Base-by-base conservation (phyloP, 768 basidiomycete genomes). In the Panellus pusillus region DNA sequence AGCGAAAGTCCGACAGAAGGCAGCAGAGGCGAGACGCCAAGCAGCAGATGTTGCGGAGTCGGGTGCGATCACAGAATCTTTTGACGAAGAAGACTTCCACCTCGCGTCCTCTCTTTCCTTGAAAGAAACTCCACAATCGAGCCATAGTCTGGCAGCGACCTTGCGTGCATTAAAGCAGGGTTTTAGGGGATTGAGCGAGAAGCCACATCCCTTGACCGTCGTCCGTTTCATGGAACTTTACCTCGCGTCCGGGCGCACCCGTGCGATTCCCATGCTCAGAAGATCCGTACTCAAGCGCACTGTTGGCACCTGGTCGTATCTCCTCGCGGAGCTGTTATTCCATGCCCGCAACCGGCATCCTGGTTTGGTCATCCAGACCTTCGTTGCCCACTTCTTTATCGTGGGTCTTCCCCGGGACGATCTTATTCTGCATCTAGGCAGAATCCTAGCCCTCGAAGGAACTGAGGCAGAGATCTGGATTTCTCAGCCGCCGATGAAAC, bases 341-440 rank as follows among this genome's bases (percentile, higher is more conserved):
- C 74, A 79, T 52, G 62, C 65, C 7, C 67, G 66, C 6, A 46
- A 59, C 17, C 47, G 52, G 7, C 56, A 65, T 15, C 61, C 67
- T 38, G 50, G 61, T 15, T 66, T 73, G 19, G 69, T 79, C 51
- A 65, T 83, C 44, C 53, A 69, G 43, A 68, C 77, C 0, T 89
- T 82, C 61, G 65, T 68, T 12, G 71, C 76, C 6, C 74, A 81
- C 48, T 87, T 85, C 60, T 75, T 74, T 50, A 56, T 74, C 7
- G 66, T 74, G 35, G 84, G 81, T 13, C 69, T 89, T n/a, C 84
- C 86, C 28, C 48, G 70, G 32, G 64, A 70, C 9, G 65, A 70
- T 0, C 53, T 79, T 13, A 43, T 74, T 1, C 15, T 29, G 9
- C 52, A 51, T 5, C 47, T 55, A 29, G 32, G 9, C 54, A 32